Evolutionary conservation across 1,139 yeast species (phyloP).

Genomic region (Sugiyamaella pinicola): DNA sequence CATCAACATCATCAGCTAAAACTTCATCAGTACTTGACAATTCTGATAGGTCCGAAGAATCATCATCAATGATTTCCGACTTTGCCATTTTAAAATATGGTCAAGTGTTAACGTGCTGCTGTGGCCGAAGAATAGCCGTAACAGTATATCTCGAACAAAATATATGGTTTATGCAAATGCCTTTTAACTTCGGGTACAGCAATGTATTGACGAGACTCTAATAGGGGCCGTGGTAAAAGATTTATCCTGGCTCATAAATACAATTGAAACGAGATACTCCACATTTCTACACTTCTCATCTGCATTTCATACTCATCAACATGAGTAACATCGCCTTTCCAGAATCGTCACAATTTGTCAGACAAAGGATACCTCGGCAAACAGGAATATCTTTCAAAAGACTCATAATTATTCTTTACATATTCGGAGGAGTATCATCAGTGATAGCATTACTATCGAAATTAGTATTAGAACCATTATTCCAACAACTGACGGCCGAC

Average conservation of each 20-base stretch:
- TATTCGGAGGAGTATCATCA: constrained; percentile 43
- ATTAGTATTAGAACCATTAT: constrained; percentile 40
- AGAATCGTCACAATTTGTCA: constrained; percentile 30
- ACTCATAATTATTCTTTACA: constrained; percentile 38
- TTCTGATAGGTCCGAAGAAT: constrained; percentile 34
- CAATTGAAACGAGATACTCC: no score
- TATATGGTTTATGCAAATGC: neutral
- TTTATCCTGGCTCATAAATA: neutral
- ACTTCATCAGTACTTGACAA: constrained; percentile 25
- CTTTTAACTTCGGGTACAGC: constrained; percentile 2
- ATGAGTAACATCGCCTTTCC: constrained; percentile 32
- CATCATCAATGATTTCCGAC: constrained; percentile 21
- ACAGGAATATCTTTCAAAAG: constrained; percentile 33
- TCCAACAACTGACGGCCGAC: constrained; percentile 41
- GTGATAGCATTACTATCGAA: constrained; percentile 39
- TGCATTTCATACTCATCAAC: neutral
- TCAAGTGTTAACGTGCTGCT: neutral
- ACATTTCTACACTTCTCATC: neutral
- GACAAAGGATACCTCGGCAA: constrained; percentile 18
- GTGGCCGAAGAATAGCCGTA: neutral
- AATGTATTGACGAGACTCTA: neutral
- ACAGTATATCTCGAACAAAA: no score
- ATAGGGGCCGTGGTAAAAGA: constrained; percentile 13
- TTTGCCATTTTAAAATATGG: constrained; percentile 6
- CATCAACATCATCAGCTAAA: constrained; percentile 25